phyloP scores from a whole-genome alignment of 2,329 filamentous ascomycete species.

The Fusarium sp. region DNA sequence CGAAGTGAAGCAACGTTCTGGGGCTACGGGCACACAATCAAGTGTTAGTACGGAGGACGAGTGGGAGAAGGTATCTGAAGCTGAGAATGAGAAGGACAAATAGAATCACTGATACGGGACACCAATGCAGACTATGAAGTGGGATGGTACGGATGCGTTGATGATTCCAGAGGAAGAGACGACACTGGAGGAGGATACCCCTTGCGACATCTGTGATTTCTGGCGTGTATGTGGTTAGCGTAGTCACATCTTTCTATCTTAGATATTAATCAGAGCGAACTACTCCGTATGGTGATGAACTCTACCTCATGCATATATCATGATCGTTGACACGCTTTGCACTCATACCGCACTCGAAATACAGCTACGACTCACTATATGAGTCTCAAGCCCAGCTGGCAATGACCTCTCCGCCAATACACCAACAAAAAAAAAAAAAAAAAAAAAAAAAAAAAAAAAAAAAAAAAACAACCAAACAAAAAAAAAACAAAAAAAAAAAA shows the following conservation, averaged over 20 bases:
- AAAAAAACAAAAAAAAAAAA: no score
- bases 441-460: no score
- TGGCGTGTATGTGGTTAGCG: slow-evolving; percentile 37
- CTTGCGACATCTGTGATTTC: slow-evolving; percentile 32
- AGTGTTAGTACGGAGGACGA: slow-evolving; percentile 87
- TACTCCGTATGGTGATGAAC: background rate
- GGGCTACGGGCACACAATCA: slow-evolving; percentile 59
- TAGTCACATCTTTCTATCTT: slow-evolving; percentile 23
- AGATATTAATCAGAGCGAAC: slow-evolving; percentile 13
- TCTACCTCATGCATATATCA: background rate
- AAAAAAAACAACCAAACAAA: no score
- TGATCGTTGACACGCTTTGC: background rate
- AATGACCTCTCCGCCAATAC: background rate
- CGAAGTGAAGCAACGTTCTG: slow-evolving; percentile 59
- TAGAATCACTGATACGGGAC: slow-evolving; percentile 35
- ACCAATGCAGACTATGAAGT: background rate
- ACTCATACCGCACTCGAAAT: background rate
- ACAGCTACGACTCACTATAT: background rate
- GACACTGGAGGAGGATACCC: slow-evolving; percentile 39
- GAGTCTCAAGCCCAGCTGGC: background rate
- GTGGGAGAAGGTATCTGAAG: slow-evolving; percentile 93
- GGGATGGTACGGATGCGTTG: background rate
- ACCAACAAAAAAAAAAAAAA: background rate
- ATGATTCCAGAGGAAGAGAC: slow-evolving; percentile 11
- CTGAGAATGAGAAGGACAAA: slow-evolving; percentile 67